Conservation (phyloP, 805 yeast species). For the Scheffersomyces spartinae region DNA sequence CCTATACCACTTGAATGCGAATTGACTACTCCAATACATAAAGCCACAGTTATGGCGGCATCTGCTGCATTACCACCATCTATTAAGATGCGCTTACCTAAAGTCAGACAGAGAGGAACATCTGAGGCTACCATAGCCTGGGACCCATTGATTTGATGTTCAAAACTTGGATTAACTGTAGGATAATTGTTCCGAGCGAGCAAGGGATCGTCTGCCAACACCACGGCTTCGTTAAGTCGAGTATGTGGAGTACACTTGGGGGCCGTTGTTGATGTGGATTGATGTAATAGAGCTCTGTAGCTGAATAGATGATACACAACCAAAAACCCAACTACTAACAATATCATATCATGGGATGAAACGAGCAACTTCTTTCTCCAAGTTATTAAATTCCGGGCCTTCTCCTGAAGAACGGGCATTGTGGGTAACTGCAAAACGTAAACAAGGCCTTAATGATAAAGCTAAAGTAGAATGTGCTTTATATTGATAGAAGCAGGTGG, state of each 20-base stretch:
- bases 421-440: too few species aligned
- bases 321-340: neutral
- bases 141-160: constrained; percentile 17
- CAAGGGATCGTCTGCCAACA: too few species aligned
- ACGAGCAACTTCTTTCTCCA: too few species aligned
- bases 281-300: neutral
- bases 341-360: too few species aligned
- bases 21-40: constrained; percentile 78
- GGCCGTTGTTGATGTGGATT: neutral
- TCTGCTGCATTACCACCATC: constrained; percentile 83
- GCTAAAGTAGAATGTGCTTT: too few species aligned
- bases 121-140: constrained; percentile 32
- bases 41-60: constrained; percentile 79
- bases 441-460: too few species aligned
- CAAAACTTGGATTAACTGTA: constrained; percentile 16
- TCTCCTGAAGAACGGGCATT: too few species aligned
- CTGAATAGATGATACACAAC: neutral
- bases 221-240: too few species aligned
- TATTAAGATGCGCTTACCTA: constrained; percentile 24
- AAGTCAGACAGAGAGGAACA: constrained; percentile 24
- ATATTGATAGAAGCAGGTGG: too few species aligned
- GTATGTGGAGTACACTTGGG: neutral
- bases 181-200: constrained; percentile 16
- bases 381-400: too few species aligned
- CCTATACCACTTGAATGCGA: constrained; percentile 85